These are phyloP conservation scores for Kregervanrija delftensis DNA, from an alignment of 805 yeast species.

Conservation along the genomic window DNA sequence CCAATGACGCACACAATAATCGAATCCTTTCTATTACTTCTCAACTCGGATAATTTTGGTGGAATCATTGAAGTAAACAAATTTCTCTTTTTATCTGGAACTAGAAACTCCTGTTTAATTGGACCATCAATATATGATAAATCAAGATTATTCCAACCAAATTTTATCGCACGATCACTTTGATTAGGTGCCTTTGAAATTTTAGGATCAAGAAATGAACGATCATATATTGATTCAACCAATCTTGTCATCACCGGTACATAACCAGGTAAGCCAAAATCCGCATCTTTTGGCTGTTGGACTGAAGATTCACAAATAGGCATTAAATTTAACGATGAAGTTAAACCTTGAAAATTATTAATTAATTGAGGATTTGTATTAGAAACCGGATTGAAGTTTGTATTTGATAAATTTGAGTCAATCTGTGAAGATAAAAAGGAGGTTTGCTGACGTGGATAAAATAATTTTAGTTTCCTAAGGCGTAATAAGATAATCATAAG, in stretches of 20 bases:
- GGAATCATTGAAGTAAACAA: constrained; percentile 22
- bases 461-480: constrained; percentile 41
- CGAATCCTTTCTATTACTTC: constrained; percentile 17
- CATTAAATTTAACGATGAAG: constrained; percentile 41
- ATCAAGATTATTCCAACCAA: constrained; percentile 37
- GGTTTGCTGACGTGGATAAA: constrained; percentile 29
- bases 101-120: constrained; percentile 20
- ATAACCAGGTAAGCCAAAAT: constrained; percentile 71
- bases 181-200: background rate
- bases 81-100: constrained; percentile 24
- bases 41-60: constrained; percentile 13
- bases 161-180: constrained; percentile 16
- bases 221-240: constrained; percentile 58
- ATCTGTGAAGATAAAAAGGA: constrained; percentile 14
- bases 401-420: background rate
- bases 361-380: constrained; percentile 20
- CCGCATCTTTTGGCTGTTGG: constrained; percentile 29
- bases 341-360: constrained; percentile 26
- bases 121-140: constrained; percentile 37
- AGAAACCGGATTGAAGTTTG: background rate
- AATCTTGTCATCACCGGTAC: constrained; percentile 71
- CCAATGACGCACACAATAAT: constrained; percentile 61
- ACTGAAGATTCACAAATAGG: constrained; percentile 24
- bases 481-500: constrained; percentile 41
- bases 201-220: constrained; percentile 36